A percentile compares a stretch with the other conserved stretches of the same genome.
Conservation (phyloP, 2,329 filamentous ascomycete genomes). For the Phoma herbarum region DNA sequence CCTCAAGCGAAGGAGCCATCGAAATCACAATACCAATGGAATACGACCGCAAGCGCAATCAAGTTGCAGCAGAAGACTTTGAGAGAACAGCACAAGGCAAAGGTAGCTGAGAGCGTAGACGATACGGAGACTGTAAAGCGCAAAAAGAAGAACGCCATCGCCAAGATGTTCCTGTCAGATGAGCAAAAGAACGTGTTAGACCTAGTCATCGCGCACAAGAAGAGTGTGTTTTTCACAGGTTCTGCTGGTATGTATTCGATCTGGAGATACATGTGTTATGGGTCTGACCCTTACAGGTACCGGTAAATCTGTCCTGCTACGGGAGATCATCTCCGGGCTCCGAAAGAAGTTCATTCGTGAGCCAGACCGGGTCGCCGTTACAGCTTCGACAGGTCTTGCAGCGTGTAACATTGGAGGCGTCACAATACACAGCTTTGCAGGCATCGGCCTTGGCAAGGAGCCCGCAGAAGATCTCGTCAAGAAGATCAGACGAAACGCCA, state of each 20-base stretch:
- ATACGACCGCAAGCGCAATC: slow-evolving; percentile 75
- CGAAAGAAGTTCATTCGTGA: slow-evolving; percentile 79
- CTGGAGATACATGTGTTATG: background rate
- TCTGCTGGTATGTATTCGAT: slow-evolving; percentile 70
- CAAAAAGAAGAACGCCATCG: slow-evolving; percentile 57
- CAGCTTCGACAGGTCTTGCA: slow-evolving; percentile 92
- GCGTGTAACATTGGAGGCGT: slow-evolving; percentile 97
- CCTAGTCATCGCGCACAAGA: slow-evolving; percentile 78
- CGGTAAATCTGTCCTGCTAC: slow-evolving; percentile 95
- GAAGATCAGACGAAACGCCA: slow-evolving; percentile 88
- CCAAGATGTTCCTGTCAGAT: slow-evolving; percentile 76
- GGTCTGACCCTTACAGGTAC: slow-evolving; percentile 62
- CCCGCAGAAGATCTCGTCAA: slow-evolving; percentile 80
- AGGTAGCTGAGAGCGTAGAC: slow-evolving; percentile 46
- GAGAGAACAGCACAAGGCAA: slow-evolving; percentile 65
- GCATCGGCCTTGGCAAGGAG: slow-evolving; percentile 95
- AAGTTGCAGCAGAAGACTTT: slow-evolving; percentile 81
- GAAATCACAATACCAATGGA: slow-evolving; percentile 66
- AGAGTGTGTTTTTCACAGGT: slow-evolving; percentile 97
- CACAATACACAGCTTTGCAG: slow-evolving; percentile 93
- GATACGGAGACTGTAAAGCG: slow-evolving; percentile 58
- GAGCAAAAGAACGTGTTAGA: slow-evolving; percentile 87
- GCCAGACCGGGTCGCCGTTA: slow-evolving; percentile 87
- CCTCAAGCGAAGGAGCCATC: slow-evolving; percentile 53
- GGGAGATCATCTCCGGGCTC: slow-evolving; percentile 84